Base-by-base conservation (phyloP, 1,139 yeast species). In the Zygosaccharomyces pseudobailii region DNA sequence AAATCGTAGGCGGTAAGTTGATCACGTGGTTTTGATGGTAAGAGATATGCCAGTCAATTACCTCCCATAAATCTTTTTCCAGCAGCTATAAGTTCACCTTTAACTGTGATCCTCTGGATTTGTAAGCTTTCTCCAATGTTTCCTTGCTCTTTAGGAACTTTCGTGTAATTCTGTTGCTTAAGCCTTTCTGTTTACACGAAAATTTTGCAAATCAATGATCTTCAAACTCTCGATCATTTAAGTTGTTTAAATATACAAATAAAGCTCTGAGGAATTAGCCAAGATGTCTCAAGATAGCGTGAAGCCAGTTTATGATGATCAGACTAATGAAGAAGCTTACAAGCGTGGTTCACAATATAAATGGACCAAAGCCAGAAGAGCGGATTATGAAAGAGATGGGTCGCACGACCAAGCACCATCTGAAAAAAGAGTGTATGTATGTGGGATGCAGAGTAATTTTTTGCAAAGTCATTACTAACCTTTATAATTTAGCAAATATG, bases 381-480 rank as follows among this genome's bases (percentile, higher is more conserved):
- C 72, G 13, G 78, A 73, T 54, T 56, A 49, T 42, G 66, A 59
- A 20, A 68, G 66, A 47, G 63, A 62, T 65, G 67, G 47, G 56
- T 65, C 53, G 47, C 62, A 39, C 47, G 67, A 46, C 6, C 49
- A 46, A 27, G 47, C 49, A 17, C 64, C 56, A 47, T 58, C 55
- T 59, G 52, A 55, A 51, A 64, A 63, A 56, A 58, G 59, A 62
- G 62, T 76, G 84, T 79, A 81, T 79, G 81, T 76, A 72, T 70
- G 79, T 69, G 62, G 36, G n/a, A 33, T 33, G 32, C n/a, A n/a
- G 7, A 32, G 7, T 5, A 25, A 7, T 17, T 7, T 10, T 24
- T 13, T 32, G 9, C 21, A 17, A 8, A 19, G n/a, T 5, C 8
- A 8, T 19, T 41, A 41, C 45, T 41, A 30, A 37, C 45, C n/a